phyloP scores from a whole-genome alignment of 371 early-diverging fungal genomes.

The Lichtheimia ramosa region DNA sequence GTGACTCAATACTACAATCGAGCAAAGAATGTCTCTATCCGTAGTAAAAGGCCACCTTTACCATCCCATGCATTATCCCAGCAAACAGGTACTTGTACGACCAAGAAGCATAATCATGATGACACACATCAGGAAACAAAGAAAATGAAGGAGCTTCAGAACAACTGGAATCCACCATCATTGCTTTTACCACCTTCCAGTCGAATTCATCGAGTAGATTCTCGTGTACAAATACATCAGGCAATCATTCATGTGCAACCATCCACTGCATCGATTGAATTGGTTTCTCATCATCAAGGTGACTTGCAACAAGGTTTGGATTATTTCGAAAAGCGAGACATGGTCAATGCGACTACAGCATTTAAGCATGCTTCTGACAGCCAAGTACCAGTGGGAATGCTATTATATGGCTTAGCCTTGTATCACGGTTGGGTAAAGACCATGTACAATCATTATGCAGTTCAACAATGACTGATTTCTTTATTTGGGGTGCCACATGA shows the following conservation, averaged over 20 bases:
- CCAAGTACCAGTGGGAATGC: conserved; percentile 75
- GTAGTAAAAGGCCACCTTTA: not conserved
- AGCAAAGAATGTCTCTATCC: not conserved
- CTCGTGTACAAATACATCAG: not conserved
- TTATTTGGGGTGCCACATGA: not conserved
- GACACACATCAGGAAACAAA: not conserved
- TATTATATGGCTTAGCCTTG: conserved; percentile 85
- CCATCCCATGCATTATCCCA: not conserved
- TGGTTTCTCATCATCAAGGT: not conserved
- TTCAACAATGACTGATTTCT: not conserved
- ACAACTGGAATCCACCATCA: not conserved
- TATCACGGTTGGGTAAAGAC: conserved; percentile 81
- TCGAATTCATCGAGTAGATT: not conserved
- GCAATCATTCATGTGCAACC: not conserved
- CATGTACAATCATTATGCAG: not conserved
- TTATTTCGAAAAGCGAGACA: conserved; percentile 53
- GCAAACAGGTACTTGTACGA: too few species aligned
- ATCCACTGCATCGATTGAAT: not conserved
- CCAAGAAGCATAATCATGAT: too few species aligned
- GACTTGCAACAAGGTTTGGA: conserved; percentile 18
- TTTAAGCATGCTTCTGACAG: conserved; percentile 77
- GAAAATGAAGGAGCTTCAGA: not conserved
- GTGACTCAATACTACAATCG: too few species aligned
- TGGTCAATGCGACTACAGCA: conserved; percentile 80
- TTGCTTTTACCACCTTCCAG: not conserved